phyloP scores from a whole-genome alignment of 495 filamentous ascomycete genomes.

The Penicillium alfredii region DNA sequence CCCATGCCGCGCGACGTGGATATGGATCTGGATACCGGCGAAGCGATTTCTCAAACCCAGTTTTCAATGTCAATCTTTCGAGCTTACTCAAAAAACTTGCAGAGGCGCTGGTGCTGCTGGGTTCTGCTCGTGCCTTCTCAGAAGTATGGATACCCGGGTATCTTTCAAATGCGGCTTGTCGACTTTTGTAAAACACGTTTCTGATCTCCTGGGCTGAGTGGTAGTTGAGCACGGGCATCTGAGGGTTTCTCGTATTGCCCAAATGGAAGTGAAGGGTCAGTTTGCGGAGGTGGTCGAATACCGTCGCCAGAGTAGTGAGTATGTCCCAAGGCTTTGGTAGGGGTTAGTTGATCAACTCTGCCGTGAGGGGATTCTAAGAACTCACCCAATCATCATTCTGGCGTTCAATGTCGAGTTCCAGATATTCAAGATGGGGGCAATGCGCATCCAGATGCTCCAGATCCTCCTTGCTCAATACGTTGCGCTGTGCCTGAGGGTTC shows the following conservation, averaged over 20 bases:
- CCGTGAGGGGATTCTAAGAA: not conserved
- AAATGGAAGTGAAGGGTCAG: constrained; percentile 1
- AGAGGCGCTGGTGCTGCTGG: too few species aligned
- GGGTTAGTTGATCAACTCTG: not conserved
- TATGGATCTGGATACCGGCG: too few species aligned
- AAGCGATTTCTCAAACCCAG: too few species aligned
- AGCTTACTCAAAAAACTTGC: too few species aligned
- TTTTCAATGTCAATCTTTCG: too few species aligned
- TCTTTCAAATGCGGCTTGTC: not conserved
- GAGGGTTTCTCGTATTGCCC: not conserved
- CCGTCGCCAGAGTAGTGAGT: not conserved
- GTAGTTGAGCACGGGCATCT: not conserved
- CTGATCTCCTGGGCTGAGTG: constrained; percentile 1
- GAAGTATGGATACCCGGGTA: too few species aligned
- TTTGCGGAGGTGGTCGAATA: not conserved
- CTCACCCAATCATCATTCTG: not conserved
- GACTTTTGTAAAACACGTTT: not conserved
- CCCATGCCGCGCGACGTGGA: too few species aligned
- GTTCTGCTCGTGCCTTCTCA: too few species aligned
- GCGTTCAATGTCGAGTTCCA: constrained; percentile 1
- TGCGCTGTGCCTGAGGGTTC: not conserved
- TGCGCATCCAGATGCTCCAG: not conserved
- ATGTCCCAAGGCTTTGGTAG: not conserved
- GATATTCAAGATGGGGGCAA: not conserved
- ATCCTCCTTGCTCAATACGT: not conserved